Evolutionary conservation across 176 grass and related monocot genomes (phyloP).

Genomic region (Alloteropsis semialata): DNA sequence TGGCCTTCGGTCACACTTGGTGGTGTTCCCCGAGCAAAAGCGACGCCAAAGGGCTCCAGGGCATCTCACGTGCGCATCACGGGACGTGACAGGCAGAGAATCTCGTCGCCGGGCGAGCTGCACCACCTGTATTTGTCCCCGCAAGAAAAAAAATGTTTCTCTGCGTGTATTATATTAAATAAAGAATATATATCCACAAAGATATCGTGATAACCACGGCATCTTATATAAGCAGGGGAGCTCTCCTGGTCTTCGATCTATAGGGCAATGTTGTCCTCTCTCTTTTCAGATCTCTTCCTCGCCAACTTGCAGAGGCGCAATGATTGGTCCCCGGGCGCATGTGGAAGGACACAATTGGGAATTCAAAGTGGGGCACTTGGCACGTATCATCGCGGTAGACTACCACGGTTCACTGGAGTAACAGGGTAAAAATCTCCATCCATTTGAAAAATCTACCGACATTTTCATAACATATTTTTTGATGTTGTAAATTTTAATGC

Average conservation of each 20-base stretch:
- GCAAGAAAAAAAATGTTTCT: not conserved
- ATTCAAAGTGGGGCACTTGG: not conserved
- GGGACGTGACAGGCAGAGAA: constrained; percentile 18
- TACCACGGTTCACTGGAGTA: not conserved
- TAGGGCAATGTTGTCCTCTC: not conserved
- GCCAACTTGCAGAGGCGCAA: constrained; percentile 3
- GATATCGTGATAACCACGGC: not conserved
- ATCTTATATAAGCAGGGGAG: constrained; percentile 50
- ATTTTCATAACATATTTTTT: no score
- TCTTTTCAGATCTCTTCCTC: not conserved
- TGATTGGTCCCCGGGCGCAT: constrained; percentile 17
- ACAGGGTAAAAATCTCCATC: no score
- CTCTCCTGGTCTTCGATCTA: not conserved
- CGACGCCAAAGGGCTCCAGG: not conserved
- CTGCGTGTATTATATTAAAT: constrained; percentile 20
- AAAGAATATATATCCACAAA: not conserved
- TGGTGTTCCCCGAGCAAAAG: not conserved
- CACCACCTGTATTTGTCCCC: constrained; percentile 7
- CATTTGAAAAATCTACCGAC: no score
- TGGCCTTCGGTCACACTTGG: not conserved
- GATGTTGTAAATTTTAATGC: no score
- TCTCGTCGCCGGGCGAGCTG: not conserved
- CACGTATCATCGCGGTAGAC: no score
- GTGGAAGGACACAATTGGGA: not conserved
- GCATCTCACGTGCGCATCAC: constrained; percentile 29